Evolutionary conservation across 441 rosid genomes (phyloP).

Genomic region (Populus hybrid): DNA sequence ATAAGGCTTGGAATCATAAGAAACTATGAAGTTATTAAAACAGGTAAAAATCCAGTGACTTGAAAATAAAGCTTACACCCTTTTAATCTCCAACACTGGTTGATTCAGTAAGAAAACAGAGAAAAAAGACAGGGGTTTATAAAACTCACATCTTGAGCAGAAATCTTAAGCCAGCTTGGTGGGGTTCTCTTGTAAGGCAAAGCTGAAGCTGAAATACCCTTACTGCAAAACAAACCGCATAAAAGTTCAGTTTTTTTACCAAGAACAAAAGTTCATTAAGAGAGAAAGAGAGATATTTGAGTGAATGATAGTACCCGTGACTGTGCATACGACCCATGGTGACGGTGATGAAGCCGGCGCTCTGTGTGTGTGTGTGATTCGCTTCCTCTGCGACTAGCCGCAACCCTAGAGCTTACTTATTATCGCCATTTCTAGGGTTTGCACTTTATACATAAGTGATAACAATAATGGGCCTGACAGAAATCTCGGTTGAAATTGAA

Average conservation of each 20-base stretch:
- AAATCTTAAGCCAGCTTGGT: conserved; percentile 72
- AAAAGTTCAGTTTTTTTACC: not conserved
- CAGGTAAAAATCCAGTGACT: not conserved
- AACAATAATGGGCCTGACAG: not conserved
- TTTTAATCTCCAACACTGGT: not conserved
- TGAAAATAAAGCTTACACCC: not conserved
- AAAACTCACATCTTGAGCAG: conserved; percentile 47
- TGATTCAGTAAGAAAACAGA: not conserved
- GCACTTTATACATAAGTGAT: not conserved
- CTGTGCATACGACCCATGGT: conserved; percentile 91
- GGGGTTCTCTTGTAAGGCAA: conserved; percentile 81
- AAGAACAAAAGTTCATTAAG: not conserved
- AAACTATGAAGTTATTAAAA: not conserved
- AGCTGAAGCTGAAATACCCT: conserved; percentile 86
- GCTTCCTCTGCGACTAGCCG: conserved; percentile 20
- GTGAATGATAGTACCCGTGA: conserved; percentile 45
- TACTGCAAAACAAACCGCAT: conserved; percentile 15
- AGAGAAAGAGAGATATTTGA: not conserved
- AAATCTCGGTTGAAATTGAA: not conserved
- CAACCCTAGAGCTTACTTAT: conserved; percentile 23
- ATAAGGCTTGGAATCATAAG: not conserved
- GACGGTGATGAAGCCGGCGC: conserved; percentile 17
- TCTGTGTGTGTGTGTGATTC: not conserved
- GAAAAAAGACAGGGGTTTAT: not conserved
- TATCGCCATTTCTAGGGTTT: conserved; percentile 6